phyloP scores from a whole-genome alignment of 2,329 filamentous ascomycete species.

The Aulographum hederae region DNA sequence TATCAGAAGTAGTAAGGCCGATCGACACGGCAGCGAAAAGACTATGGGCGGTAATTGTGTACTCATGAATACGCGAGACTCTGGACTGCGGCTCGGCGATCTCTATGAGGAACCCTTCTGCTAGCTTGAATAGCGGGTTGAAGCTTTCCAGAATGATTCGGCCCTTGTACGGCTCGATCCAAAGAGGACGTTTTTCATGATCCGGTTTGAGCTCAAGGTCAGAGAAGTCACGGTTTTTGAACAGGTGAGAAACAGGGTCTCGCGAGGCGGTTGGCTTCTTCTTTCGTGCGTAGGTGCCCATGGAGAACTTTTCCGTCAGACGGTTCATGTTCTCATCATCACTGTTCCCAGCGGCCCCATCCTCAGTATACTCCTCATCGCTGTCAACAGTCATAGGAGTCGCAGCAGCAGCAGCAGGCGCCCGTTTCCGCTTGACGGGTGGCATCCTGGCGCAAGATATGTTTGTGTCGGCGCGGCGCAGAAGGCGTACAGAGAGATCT shows the following conservation, averaged over 20 bases:
- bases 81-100: constrained; percentile 86
- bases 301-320: constrained; percentile 34
- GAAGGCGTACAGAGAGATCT: too few relatives aligned
- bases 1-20: constrained; percentile 75
- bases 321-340: constrained; percentile 20
- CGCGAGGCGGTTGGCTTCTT: constrained; percentile 22
- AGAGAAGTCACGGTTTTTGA: constrained; percentile 58
- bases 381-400: constrained; percentile 27
- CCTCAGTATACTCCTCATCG: constrained; percentile 38
- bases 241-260: constrained; percentile 37
- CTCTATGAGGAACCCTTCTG: constrained; percentile 87
- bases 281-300: constrained; percentile 29
- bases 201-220: constrained; percentile 71
- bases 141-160: constrained; percentile 90
- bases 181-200: constrained; percentile 75
- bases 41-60: constrained; percentile 77
- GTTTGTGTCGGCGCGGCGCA: too few relatives aligned
- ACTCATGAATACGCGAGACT: constrained; percentile 84
- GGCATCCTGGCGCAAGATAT: too few relatives aligned
- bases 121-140: constrained; percentile 67
- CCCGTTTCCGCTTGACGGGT: too few relatives aligned
- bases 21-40: constrained; percentile 91
- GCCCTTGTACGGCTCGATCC: constrained; percentile 77
- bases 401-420: constrained; percentile 14
- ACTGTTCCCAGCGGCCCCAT: constrained; percentile 25